Conservation (phyloP, 169 alveolate genomes). For the Eimeria praecox region DNA sequence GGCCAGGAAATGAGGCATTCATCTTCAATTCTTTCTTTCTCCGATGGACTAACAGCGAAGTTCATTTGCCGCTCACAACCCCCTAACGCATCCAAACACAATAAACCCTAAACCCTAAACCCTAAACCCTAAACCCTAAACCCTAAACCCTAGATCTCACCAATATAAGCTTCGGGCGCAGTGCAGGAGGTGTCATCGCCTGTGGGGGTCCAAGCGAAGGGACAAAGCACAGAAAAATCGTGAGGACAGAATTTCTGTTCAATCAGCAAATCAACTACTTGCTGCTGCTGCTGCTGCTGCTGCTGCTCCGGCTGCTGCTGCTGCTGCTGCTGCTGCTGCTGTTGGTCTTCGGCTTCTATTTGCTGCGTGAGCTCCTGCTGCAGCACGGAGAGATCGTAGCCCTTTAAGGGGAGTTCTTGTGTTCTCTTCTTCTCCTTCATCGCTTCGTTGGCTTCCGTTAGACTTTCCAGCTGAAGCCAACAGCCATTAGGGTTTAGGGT, state of each 20-base stretch:
- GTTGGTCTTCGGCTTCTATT: neutral
- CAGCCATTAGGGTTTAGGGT: neutral
- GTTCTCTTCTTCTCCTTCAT: neutral
- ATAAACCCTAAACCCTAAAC: neutral
- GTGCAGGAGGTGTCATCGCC: neutral
- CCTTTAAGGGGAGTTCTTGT: neutral
- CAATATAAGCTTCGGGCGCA: conserved; percentile 21
- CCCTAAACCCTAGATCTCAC: conserved; percentile 10
- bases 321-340: conserved; percentile 76
- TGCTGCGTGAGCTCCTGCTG: neutral
- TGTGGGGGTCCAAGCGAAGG: neutral
- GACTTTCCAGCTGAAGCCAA: neutral
- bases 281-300: conserved; percentile 75
- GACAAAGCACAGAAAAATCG: neutral
- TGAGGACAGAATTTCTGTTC: conserved; percentile 21
- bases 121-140: conserved; percentile 37
- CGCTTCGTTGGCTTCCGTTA: neutral
- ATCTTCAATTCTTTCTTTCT: neutral
- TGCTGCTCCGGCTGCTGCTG: conserved; percentile 34
- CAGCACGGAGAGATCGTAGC: conserved; percentile 19
- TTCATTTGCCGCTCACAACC: neutral
- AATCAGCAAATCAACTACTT: neutral
- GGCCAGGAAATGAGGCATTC: conserved; percentile 52
- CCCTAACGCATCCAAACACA: neutral
- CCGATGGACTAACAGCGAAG: conserved; percentile 5